Conservation (phyloP, 371 early-diverging fungal species). For the Mortierella sp. region DNA sequence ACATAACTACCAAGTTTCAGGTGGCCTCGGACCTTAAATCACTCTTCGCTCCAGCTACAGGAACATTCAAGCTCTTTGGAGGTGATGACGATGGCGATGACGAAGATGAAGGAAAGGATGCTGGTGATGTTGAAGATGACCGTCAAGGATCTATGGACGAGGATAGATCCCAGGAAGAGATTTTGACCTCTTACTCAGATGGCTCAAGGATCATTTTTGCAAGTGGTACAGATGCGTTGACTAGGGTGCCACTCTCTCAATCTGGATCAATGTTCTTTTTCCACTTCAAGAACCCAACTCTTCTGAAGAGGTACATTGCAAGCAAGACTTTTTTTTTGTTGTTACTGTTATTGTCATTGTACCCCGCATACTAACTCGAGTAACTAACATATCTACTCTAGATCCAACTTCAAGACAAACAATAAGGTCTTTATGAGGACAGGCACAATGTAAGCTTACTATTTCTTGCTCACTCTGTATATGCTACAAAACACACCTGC, state of each 20-base stretch:
- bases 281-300: constrained; percentile 57
- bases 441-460: constrained; percentile 48
- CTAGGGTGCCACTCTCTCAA: constrained; percentile 31
- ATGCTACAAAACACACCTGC: neutral
- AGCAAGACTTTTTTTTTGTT: neutral
- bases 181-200: constrained; percentile 30
- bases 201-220: constrained; percentile 36
- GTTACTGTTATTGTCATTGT: neutral
- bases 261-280: constrained; percentile 61
- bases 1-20: constrained; percentile 29
- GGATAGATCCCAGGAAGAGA: constrained; percentile 27
- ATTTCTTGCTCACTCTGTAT: neutral
- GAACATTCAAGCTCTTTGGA: constrained; percentile 69
- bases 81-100: constrained; percentile 53
- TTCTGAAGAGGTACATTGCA: constrained; percentile 56
- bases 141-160: constrained; percentile 14
- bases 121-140: constrained; percentile 39
- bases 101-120: constrained; percentile 31
- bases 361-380: neutral
- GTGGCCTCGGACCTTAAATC: constrained; percentile 63
- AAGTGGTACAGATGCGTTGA: constrained; percentile 21
- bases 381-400: neutral
- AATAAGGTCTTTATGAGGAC: constrained; percentile 62
- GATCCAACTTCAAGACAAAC: constrained; percentile 50
- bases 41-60: constrained; percentile 63